Evolutionary conservation across 345 rosid genomes (phyloP).

Genomic region (Eucalyptus polybractea): DNA sequence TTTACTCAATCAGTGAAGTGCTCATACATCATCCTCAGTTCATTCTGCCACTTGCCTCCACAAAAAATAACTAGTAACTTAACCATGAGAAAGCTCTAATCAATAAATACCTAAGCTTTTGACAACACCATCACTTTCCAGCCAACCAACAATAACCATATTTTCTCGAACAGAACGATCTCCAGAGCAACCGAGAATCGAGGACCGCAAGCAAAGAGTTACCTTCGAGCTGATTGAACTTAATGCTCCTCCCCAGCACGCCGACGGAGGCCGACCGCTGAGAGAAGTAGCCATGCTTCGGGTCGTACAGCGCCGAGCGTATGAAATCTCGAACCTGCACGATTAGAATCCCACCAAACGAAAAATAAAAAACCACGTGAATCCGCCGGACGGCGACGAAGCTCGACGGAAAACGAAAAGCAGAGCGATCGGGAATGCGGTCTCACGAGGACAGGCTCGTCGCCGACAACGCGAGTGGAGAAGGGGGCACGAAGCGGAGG

Average conservation of each 20-base stretch:
- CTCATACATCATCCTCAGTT: not conserved
- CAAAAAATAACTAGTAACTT: not conserved
- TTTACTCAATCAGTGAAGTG: not conserved
- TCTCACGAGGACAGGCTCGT: slow-evolving; percentile 65
- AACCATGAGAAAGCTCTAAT: not conserved
- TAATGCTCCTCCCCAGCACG: slow-evolving; percentile 68
- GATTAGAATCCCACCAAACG: not conserved
- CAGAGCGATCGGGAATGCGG: not conserved
- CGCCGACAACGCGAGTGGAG: slow-evolving; percentile 56
- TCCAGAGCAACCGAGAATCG: too few relatives aligned
- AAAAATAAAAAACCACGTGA: not conserved
- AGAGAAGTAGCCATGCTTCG: slow-evolving; percentile 83
- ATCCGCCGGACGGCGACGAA: not conserved
- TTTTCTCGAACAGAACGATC: not conserved
- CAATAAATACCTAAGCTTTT: not conserved
- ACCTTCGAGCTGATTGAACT: slow-evolving; percentile 81
- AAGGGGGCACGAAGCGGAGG: slow-evolving; percentile 24
- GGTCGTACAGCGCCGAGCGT: slow-evolving; percentile 64
- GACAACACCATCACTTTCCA: not conserved
- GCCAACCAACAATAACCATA: not conserved
- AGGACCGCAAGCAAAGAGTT: not conserved
- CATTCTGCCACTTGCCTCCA: not conserved
- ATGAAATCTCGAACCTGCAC: slow-evolving; percentile 80
- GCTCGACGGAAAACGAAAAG: not conserved
- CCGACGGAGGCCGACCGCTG: slow-evolving; percentile 70